A percentile compares a stretch with the other conserved stretches of the same genome.
Evolutionary conservation across 2,329 filamentous ascomycete genomes (phyloP).

Genomic region (Botrytis hyacinthi): DNA sequence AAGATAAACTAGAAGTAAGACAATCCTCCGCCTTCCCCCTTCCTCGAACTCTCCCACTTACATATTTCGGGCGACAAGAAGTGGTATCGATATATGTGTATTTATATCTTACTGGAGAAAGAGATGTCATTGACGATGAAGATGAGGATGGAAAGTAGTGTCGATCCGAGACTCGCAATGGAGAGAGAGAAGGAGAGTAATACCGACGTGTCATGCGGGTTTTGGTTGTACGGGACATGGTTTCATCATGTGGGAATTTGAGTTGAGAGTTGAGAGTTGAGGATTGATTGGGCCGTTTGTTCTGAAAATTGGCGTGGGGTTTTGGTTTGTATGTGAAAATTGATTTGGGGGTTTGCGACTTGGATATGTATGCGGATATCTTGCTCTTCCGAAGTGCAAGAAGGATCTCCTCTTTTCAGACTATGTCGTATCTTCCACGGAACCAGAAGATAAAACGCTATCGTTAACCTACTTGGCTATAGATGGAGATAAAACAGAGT

Average conservation of each 20-base stretch:
- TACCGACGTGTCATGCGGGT: not conserved
- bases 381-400: not conserved
- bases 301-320: not conserved
- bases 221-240: not conserved
- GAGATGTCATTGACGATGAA: not conserved
- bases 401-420: too few relatives aligned
- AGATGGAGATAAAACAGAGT: not conserved
- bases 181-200: not conserved
- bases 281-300: not conserved
- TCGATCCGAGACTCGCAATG: not conserved
- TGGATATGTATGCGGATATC: not conserved
- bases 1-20: not conserved
- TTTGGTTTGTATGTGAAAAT: too few relatives aligned
- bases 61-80: not conserved
- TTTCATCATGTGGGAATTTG: not conserved
- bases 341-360: too few relatives aligned
- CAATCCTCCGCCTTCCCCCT: not conserved
- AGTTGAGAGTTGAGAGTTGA: not conserved
- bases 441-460: not conserved
- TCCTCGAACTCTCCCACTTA: fast-evolving
- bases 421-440: not conserved
- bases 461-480: fast-evolving
- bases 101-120: not conserved
- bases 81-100: not conserved
- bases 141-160: not conserved